phyloP scores from a whole-genome alignment of 148 eudicot species.

The Silene uniflora region DNA sequence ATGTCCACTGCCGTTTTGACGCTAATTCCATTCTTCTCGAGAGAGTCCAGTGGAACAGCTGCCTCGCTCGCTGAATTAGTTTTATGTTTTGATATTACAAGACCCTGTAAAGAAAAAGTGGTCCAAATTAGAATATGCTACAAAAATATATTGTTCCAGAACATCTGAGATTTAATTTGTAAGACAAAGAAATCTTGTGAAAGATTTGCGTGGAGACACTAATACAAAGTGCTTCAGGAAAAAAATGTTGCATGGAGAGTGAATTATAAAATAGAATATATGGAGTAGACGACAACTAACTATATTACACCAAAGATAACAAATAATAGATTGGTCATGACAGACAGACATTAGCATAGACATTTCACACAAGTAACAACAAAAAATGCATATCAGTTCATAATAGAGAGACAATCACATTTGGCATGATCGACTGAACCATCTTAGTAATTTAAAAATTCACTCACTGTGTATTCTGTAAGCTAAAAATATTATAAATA shows the following conservation, averaged over 20 bases:
- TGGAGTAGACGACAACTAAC: too few relatives aligned
- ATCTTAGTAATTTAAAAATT: background rate
- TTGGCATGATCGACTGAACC: background rate
- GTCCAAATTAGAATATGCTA: background rate
- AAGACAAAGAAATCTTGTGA: background rate
- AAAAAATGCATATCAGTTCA: too few relatives aligned
- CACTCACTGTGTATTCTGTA: background rate
- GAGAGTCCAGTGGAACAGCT: slow-evolving; percentile 19
- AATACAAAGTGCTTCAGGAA: background rate
- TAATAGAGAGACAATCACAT: too few relatives aligned
- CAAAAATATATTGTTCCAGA: background rate
- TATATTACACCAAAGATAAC: too few relatives aligned
- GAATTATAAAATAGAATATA: too few relatives aligned
- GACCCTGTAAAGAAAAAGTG: slow-evolving; percentile 46
- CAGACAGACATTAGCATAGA: too few relatives aligned
- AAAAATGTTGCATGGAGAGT: background rate
- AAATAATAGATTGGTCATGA: too few relatives aligned
- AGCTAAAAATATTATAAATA: background rate
- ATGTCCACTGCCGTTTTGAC: slow-evolving; percentile 41
- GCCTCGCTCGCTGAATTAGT: slow-evolving; percentile 22
- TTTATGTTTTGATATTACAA: slow-evolving; percentile 55
- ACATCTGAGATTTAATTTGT: background rate
- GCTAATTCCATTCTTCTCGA: slow-evolving; percentile 22
- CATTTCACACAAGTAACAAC: too few relatives aligned
- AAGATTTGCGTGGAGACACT: background rate